Conservation (phyloP, 208 protist genomes). For the Balamuthia mandrillaris region DNA sequence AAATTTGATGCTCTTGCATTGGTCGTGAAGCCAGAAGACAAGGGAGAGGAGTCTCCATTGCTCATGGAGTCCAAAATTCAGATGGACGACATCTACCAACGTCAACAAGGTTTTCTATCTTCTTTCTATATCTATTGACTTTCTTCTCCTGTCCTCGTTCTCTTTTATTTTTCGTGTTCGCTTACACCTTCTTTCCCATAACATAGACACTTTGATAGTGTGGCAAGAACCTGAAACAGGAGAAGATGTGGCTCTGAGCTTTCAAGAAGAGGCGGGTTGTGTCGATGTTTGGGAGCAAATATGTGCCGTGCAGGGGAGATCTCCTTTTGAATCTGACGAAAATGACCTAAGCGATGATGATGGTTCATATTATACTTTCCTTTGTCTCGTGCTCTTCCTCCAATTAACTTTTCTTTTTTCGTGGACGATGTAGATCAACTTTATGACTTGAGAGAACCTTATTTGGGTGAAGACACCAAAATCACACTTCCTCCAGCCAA, state of each 20-base stretch:
- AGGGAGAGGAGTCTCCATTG: slow-evolving; percentile 1
- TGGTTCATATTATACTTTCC: not conserved
- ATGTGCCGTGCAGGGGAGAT: not conserved
- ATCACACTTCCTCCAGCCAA: slow-evolving; percentile 20
- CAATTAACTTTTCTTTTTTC: not conserved
- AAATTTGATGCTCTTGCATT: slow-evolving; percentile 45
- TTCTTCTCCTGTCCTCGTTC: not conserved
- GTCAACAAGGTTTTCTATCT: slow-evolving; percentile 55
- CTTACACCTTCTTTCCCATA: not conserved
- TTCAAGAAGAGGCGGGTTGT: slow-evolving; percentile 61
- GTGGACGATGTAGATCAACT: too few species aligned
- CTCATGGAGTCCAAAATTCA: slow-evolving; percentile 56
- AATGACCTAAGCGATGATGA: not conserved
- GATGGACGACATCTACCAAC: slow-evolving; percentile 67
- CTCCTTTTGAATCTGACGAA: not conserved
- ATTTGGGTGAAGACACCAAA: not conserved
- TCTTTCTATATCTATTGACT: not conserved
- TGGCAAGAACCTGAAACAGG: slow-evolving; percentile 63
- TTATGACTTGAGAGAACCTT: too few species aligned
- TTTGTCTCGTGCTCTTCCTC: not conserved
- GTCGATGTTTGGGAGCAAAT: slow-evolving; percentile 56
- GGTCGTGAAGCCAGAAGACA: slow-evolving; percentile 58
- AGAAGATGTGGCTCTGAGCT: slow-evolving; percentile 62
- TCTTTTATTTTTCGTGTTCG: not conserved
- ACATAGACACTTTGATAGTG: slow-evolving; percentile 62